Percentiles rank a stretch among this genome's conserved stretches.
These are phyloP conservation scores for Aspergillus texensis DNA, from an alignment of 2,329 filamentous ascomycete genomes.

Conservation along the genomic window DNA sequence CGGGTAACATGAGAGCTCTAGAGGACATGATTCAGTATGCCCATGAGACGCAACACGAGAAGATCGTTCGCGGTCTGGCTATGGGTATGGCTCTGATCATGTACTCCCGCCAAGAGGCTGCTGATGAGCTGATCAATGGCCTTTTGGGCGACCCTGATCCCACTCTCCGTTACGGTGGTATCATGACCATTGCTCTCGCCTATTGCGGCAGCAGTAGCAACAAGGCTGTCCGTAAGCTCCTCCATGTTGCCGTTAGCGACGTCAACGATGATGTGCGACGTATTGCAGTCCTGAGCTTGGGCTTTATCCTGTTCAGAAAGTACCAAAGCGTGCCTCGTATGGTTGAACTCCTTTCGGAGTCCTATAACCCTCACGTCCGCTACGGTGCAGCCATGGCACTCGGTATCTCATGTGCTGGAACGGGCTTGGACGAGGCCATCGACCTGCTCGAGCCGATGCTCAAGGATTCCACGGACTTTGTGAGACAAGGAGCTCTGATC, in stretches of 20 bases:
- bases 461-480: slow-evolving; percentile 98
- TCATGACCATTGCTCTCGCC: slow-evolving; percentile 96
- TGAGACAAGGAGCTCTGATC: slow-evolving; percentile 93
- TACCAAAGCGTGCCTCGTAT: slow-evolving; percentile 95
- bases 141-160: slow-evolving; percentile 92
- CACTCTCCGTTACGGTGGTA: slow-evolving; percentile 91
- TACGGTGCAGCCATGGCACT: slow-evolving; percentile 98
- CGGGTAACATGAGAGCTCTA: slow-evolving; percentile 89
- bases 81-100: slow-evolving; percentile 98
- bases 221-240: slow-evolving; percentile 93
- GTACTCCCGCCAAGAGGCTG: slow-evolving; percentile 93
- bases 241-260: slow-evolving; percentile 96
- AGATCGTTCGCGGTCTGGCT: slow-evolving; percentile 93
- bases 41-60: slow-evolving; percentile 97
- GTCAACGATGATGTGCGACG: slow-evolving; percentile 96
- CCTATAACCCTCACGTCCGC: slow-evolving; percentile 97
- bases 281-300: slow-evolving; percentile 95
- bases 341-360: slow-evolving; percentile 97
- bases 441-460: slow-evolving; percentile 98
- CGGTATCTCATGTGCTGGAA: slow-evolving; percentile 96
- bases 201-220: slow-evolving; percentile 98
- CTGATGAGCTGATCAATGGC: slow-evolving; percentile 91
- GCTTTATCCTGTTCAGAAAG: slow-evolving; percentile 98
- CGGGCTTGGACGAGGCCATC: slow-evolving; percentile 92
- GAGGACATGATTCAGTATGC: slow-evolving; percentile 98